These are phyloP conservation scores for Trametes cubensis DNA, from an alignment of 768 basidiomycete species.

Conservation along the genomic window DNA sequence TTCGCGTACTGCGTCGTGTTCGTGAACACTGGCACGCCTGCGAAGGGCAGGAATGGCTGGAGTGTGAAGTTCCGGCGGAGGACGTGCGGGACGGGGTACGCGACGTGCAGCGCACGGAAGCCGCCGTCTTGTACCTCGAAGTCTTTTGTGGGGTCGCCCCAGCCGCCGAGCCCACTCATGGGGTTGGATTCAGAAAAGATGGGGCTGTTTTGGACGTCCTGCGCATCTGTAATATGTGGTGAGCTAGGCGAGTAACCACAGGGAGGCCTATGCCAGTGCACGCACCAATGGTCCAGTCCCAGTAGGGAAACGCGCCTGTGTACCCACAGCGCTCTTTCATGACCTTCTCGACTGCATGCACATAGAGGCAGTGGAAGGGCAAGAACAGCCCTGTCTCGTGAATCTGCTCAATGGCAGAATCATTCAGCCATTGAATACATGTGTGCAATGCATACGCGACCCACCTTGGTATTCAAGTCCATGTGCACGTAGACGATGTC, in stretches of 20 bases:
- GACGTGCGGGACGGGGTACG: constrained; percentile 39
- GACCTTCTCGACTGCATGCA: constrained; percentile 26
- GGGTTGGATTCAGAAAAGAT: constrained; percentile 30
- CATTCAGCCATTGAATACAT: too few relatives aligned
- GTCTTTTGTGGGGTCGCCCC: constrained; percentile 31
- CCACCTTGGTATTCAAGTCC: constrained; percentile 30
- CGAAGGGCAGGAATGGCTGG: constrained; percentile 32
- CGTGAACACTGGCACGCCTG: constrained; percentile 18
- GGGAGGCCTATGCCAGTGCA: neutral
- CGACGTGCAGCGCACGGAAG: constrained; percentile 30
- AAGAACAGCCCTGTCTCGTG: constrained; percentile 32
- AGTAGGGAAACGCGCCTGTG: constrained; percentile 30
- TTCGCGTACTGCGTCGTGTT: constrained; percentile 32
- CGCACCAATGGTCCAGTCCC: constrained; percentile 35
- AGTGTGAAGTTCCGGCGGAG: constrained; percentile 39
- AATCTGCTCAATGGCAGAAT: constrained; percentile 15
- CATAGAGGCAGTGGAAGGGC: constrained; percentile 34
- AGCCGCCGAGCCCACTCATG: constrained; percentile 32
- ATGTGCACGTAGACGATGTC: constrained; percentile 33
- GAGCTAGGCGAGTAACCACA: neutral
- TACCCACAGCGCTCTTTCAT: constrained; percentile 31
- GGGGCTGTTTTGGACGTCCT: constrained; percentile 26
- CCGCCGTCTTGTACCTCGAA: constrained; percentile 33
- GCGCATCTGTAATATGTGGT: constrained; percentile 23
- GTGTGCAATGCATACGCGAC: too few relatives aligned